Base-by-base conservation (phyloP, 345 rosid species). In the Dimocarpus longan region DNA sequence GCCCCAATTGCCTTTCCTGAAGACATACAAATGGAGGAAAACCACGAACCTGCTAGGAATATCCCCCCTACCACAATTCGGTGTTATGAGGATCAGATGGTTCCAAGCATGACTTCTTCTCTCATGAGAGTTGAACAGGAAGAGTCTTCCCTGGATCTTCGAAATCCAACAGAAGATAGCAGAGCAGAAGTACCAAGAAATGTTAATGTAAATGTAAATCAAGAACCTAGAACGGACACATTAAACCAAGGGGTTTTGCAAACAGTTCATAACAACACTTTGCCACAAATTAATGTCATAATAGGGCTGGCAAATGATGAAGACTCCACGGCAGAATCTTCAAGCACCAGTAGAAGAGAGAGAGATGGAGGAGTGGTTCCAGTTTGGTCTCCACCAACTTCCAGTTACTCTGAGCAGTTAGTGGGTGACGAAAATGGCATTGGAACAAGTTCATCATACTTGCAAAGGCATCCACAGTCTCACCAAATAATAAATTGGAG, bases 21-120 rank as follows among this genome's bases (percentile, higher is more conserved):
- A 80, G 98, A 95, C 84, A 80, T 77, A 63, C 83, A 70, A 73
- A 92, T 93, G 90, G 97, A 90, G 80, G 91, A 93, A 69, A 85
- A 70, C 82, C 83, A 80, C 26, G 94, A 92, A 80, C 82, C 87
- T 71, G 69, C 76, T n/a, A 88, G 86, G 86, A 89, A 89, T 86
- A 80, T 86, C 54, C 89, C 77, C 65, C 80, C 85, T 56, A 66
- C 79, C 70, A 75, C 88, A 60, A 72, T 62, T 63, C 83, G 88
- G 22, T 86, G 91, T 66, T 91, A 90, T n/a, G 95, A 91, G 78
- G 99, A 95, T 88, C 99, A 95, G 80, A 93, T 93, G 99, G 99
- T 95, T 43, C 99, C 99, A 54, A 95, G 97, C 89, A 90, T 95
- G 82, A 91, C 98, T 73, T 78, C 88, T 83, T 91, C 95, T 80